Percentiles rank a stretch among this genome's conserved stretches.
Conservation (phyloP, 2,329 filamentous ascomycete species). For the Monosporascus cannonballus region DNA sequence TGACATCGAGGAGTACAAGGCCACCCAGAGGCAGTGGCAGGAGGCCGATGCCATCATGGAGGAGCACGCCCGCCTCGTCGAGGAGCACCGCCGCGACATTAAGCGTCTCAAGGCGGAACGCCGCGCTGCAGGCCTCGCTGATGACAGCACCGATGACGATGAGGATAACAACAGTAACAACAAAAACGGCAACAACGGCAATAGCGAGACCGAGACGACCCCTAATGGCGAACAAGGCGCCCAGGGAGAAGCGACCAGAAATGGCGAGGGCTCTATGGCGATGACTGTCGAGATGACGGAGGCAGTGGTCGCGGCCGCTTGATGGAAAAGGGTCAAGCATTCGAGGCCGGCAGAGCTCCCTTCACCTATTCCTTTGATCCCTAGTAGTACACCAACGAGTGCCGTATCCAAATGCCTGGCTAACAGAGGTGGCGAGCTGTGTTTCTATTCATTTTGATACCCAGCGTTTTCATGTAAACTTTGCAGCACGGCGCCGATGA, state of each 20-base stretch:
- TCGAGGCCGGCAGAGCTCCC: too few relatives aligned
- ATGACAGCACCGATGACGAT: conserved; percentile 31
- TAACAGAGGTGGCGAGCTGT: too few relatives aligned
- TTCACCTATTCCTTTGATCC: too few relatives aligned
- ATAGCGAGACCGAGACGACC: conserved; percentile 10
- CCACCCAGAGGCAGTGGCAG: conserved; percentile 36
- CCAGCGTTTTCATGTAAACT: too few relatives aligned
- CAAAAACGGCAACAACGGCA: conserved; percentile 42
- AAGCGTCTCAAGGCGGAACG: conserved; percentile 38
- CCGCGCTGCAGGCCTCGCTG: conserved; percentile 24
- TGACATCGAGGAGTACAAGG: conserved; percentile 55
- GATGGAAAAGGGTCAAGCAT: neutral
- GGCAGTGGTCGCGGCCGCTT: neutral
- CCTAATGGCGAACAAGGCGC: neutral
- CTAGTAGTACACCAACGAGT: too few relatives aligned
- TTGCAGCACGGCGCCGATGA: too few relatives aligned
- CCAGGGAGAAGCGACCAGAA: conserved; percentile 36
- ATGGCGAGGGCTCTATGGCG: conserved; percentile 12
- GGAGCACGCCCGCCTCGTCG: conserved; percentile 38
- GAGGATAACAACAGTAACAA: conserved; percentile 39
- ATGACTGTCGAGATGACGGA: conserved; percentile 2
- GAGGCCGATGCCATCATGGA: conserved; percentile 50
- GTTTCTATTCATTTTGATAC: too few relatives aligned
- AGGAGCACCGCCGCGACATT: conserved; percentile 39
- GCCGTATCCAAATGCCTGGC: too few relatives aligned